Percentiles rank a stretch among this genome's conserved stretches.
These are phyloP conservation scores for Sporothrix luriei DNA, from an alignment of 2,329 filamentous ascomycete genomes.

Conservation along the genomic window DNA sequence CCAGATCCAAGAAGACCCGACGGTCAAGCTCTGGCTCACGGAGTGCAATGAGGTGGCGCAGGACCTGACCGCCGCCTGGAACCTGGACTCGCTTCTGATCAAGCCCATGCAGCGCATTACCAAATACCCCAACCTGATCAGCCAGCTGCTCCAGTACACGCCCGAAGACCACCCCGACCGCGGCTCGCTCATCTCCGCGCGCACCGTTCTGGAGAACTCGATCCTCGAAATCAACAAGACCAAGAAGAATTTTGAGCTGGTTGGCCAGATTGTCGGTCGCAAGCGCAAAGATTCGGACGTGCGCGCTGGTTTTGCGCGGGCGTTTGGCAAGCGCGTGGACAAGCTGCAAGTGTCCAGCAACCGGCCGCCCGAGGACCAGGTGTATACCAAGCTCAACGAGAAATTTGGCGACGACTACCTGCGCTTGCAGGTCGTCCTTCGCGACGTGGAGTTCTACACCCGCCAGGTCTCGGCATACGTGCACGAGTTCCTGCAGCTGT, in stretches of 20 bases:
- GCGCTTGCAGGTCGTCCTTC: conserved; percentile 85
- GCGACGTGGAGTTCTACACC: conserved; percentile 92
- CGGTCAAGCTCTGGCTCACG: conserved; percentile 80
- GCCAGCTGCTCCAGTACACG: conserved; percentile 77
- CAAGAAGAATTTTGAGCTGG: conserved; percentile 91
- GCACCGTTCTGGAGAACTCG: conserved; percentile 62
- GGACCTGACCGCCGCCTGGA: conserved; percentile 92
- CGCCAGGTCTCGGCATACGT: conserved; percentile 79
- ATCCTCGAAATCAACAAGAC: conserved; percentile 89
- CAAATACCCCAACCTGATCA: conserved; percentile 87
- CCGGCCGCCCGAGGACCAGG: conserved; percentile 72
- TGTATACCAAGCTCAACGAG: conserved; percentile 78
- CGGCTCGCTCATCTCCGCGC: conserved; percentile 59
- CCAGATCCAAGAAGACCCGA: conserved; percentile 64
- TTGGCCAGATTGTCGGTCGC: conserved; percentile 82
- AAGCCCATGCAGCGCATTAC: conserved; percentile 94
- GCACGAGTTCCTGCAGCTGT: conserved; percentile 76
- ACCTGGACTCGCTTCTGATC: conserved; percentile 91
- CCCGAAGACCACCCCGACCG: conserved; percentile 82
- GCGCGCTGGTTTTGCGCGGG: conserved; percentile 79
- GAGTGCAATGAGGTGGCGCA: conserved; percentile 92
- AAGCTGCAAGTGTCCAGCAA: conserved; percentile 70
- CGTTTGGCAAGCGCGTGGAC: conserved; percentile 85
- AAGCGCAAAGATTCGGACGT: conserved; percentile 90
- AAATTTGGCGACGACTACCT: conserved; percentile 92